A percentile compares a stretch with the other conserved stretches of the same genome.
These are phyloP conservation scores for Phanerodontia chrysosporium DNA, from an alignment of 768 basidiomycete genomes.

Conservation along the genomic window DNA sequence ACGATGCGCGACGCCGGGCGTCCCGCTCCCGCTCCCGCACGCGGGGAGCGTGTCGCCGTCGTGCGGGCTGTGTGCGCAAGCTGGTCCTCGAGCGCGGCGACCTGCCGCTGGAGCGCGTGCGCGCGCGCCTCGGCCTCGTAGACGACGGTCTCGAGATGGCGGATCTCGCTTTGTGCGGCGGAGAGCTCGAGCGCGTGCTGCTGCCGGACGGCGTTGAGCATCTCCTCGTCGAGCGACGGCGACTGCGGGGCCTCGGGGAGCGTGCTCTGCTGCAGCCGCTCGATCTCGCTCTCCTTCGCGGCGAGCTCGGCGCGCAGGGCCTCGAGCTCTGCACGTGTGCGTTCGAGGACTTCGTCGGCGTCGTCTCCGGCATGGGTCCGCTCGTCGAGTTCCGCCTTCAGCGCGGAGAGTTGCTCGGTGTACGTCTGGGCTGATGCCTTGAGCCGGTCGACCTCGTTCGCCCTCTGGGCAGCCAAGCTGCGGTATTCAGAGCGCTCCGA, in stretches of 20 bases:
- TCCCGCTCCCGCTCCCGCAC: slow-evolving; percentile 40
- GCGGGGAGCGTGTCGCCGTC: slow-evolving; percentile 33
- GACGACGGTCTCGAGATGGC: slow-evolving; percentile 65
- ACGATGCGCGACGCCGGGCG: slow-evolving; percentile 21
- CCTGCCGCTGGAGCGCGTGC: slow-evolving; percentile 65
- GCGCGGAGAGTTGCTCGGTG: slow-evolving; percentile 47
- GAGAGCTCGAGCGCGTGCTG: slow-evolving; percentile 81
- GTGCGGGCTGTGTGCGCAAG: slow-evolving; percentile 44
- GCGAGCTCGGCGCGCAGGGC: slow-evolving; percentile 56
- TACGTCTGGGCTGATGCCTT: slow-evolving; percentile 40
- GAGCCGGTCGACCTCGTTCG: slow-evolving; percentile 58
- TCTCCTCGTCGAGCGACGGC: slow-evolving; percentile 68
- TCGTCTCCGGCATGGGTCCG: slow-evolving; percentile 48
- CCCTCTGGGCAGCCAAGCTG: slow-evolving; percentile 48
- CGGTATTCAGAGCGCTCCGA: slow-evolving; percentile 58
- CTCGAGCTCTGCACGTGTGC: slow-evolving; percentile 69
- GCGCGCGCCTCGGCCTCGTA: slow-evolving; percentile 71
- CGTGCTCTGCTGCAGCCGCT: slow-evolving; percentile 46
- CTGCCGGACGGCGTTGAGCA: slow-evolving; percentile 64
- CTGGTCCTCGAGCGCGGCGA: slow-evolving; percentile 64
- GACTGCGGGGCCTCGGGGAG: slow-evolving; percentile 34
- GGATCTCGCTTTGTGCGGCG: slow-evolving; percentile 72
- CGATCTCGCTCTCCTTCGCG: slow-evolving; percentile 64
- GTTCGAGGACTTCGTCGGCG: slow-evolving; percentile 56
- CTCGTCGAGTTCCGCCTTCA: slow-evolving; percentile 52